These are phyloP conservation scores for Aciculoconidium aculeatum DNA, from an alignment of 805 yeast genomes.

Conservation along the genomic window DNA sequence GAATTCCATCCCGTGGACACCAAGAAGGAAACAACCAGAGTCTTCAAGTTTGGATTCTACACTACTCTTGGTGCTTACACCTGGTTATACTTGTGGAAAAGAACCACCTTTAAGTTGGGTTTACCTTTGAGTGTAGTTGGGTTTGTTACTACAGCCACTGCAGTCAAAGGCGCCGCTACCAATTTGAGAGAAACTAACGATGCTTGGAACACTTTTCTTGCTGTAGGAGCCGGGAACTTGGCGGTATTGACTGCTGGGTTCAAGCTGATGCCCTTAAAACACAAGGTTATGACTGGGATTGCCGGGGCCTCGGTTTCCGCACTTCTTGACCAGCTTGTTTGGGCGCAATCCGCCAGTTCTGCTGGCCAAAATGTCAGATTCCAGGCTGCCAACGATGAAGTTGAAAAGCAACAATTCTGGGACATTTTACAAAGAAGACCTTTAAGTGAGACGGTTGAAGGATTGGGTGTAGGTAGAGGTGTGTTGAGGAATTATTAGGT, in stretches of 20 bases:
- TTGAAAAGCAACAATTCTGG: constrained; percentile 57
- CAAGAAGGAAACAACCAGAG: constrained; percentile 40
- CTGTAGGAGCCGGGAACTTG: constrained; percentile 47
- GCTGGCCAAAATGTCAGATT: constrained; percentile 34
- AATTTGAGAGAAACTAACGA: constrained; percentile 61
- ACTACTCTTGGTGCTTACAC: constrained; percentile 46
- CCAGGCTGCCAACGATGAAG: constrained; percentile 34
- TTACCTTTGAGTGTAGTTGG: constrained; percentile 35
- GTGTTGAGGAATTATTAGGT: too few relatives aligned
- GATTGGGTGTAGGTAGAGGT: constrained; percentile 66
- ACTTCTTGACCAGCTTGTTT: constrained; percentile 30
- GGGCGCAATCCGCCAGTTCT: constrained; percentile 37
- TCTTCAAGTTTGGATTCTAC: constrained; percentile 42
- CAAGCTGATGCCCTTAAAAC: constrained; percentile 36
- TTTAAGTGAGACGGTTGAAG: constrained; percentile 68
- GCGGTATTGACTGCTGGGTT: constrained; percentile 40
- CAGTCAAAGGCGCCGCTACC: constrained; percentile 43
- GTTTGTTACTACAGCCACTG: constrained; percentile 47
- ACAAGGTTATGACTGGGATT: constrained; percentile 35
- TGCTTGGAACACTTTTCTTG: constrained; percentile 60
- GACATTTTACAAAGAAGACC: constrained; percentile 79
- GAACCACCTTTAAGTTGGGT: constrained; percentile 37
- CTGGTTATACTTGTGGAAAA: constrained; percentile 38
- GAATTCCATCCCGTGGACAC: constrained; percentile 54
- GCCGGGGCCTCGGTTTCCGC: constrained; percentile 36